Conservation (phyloP, 148 eudicot genomes). For the Cornus suecica region DNA sequence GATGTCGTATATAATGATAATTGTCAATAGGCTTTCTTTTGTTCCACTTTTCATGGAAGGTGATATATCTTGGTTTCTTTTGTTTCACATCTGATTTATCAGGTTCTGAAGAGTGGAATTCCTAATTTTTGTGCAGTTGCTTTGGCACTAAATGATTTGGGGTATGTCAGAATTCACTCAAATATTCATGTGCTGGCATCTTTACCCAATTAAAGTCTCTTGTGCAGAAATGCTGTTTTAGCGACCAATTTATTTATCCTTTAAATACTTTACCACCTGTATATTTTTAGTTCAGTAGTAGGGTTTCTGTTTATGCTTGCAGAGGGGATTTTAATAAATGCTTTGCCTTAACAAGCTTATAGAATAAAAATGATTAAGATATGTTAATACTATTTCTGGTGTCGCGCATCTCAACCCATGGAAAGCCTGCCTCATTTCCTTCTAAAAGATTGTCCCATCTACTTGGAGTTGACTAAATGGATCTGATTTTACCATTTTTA, state of each 20-base stretch:
- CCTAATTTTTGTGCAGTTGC: conserved; percentile 99
- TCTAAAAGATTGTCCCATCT: no score
- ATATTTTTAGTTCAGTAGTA: background rate
- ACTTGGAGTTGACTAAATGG: no score
- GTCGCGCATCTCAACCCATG: no score
- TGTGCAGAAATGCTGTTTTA: background rate
- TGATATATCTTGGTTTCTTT: no score
- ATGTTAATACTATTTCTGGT: no score
- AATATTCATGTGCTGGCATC: background rate
- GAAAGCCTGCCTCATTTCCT: no score
- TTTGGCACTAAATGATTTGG: conserved; percentile 86
- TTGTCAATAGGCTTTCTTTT: background rate
- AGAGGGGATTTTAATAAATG: background rate
- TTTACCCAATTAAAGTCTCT: background rate
- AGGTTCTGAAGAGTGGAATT: conserved; percentile 94
- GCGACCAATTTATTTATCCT: background rate
- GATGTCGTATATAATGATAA: background rate
- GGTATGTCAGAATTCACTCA: conserved; percentile 45
- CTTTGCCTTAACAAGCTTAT: no score
- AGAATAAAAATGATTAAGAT: no score
- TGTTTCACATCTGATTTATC: conserved; percentile 21
- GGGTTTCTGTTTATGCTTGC: background rate
- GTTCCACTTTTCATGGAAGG: no score
- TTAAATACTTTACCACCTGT: background rate
- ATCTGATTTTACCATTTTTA: no score